Base-by-base conservation (phyloP, 2,329 filamentous ascomycete genomes). In the Phialemonium atrogriseum region DNA sequence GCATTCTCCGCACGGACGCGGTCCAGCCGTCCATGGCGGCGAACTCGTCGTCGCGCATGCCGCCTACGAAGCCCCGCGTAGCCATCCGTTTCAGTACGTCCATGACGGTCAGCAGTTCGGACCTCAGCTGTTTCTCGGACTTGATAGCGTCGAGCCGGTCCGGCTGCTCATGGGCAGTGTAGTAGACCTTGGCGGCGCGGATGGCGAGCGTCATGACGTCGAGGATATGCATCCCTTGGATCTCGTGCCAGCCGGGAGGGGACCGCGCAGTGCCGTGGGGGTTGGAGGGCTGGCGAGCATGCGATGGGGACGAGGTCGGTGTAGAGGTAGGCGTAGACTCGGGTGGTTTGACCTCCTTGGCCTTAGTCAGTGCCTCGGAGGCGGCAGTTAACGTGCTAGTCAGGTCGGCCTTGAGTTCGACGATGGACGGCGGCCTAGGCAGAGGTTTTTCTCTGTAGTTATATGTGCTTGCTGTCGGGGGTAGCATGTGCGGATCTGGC, bases 401-500 rank as follows among this genome's bases (percentile, higher is more conserved):
- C 25, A 77, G 58, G 14, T 73, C 67, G 11, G 56, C 48, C 50
- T 89, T 84, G 35, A 98, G 70, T 39, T 89, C 80, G 29, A 76
- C 67, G 41, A 89, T 76, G 37, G 91, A 83, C 7, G 91, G 91
- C 23, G 88, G 85, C 30, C 83, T 89, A 9, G 85, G 77, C 14
- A 94, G 70, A 35, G 80, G 79, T 47, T 87, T 84, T 38, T 85
- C 80, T 45, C 83, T 80, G 49, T 87, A 78, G 43, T 84, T 87
- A 58, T 96, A 98, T 4, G 91, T 98, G 68, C 88, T 95, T 24
- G 89, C 86, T 0, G 91, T 98, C 1, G 91, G 91, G n/a, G 91
- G 89, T 4, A 95, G 76, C 77, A 98, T 89, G 38, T 80, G 72
- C 18, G 77, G 73, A 37, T 86, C 83, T 13, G 68, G 66, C 36